phyloP scores from a whole-genome alignment of 2,329 filamentous ascomycete species.

The Alternaria sp. region DNA sequence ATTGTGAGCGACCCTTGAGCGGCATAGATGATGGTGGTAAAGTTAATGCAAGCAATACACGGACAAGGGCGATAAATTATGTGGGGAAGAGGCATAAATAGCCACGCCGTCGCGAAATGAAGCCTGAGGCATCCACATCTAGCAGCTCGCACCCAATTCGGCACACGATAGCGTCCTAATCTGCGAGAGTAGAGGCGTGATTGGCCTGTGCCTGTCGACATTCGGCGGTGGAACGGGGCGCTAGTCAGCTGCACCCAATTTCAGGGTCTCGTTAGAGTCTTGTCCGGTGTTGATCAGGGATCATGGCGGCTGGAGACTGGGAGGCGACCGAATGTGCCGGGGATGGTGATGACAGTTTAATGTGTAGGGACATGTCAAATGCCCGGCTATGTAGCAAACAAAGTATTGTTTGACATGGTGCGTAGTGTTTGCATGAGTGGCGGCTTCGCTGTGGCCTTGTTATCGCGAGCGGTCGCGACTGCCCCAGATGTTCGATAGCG shows the following conservation, averaged over 20 bases:
- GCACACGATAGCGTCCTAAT: not conserved
- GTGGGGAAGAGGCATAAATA: constrained; percentile 3
- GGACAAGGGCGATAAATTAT: not conserved
- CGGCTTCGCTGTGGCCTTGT: constrained; percentile 4
- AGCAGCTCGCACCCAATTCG: constrained; percentile 1
- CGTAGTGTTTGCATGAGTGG: not conserved
- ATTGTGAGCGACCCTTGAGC: not conserved
- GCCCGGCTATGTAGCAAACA: not conserved
- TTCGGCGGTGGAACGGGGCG: not conserved
- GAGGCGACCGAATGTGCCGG: not conserved
- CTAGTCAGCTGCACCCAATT: constrained; percentile 12
- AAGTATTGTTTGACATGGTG: not conserved
- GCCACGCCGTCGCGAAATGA: not conserved
- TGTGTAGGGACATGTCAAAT: not conserved
- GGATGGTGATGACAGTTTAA: not conserved
- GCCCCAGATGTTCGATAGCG: constrained; percentile 22
- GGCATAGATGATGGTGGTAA: not conserved
- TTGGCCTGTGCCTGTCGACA: constrained; percentile 5
- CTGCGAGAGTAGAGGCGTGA: not conserved
- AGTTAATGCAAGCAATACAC: not conserved
- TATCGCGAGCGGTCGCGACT: constrained; percentile 4
- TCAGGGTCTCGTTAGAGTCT: constrained; percentile 11
- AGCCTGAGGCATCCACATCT: constrained; percentile 1
- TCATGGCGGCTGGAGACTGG: constrained; percentile 5
- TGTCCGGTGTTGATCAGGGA: constrained; percentile 1